Conservation (phyloP, 495 filamentous ascomycete species). For the Podospora pseudocomata region DNA sequence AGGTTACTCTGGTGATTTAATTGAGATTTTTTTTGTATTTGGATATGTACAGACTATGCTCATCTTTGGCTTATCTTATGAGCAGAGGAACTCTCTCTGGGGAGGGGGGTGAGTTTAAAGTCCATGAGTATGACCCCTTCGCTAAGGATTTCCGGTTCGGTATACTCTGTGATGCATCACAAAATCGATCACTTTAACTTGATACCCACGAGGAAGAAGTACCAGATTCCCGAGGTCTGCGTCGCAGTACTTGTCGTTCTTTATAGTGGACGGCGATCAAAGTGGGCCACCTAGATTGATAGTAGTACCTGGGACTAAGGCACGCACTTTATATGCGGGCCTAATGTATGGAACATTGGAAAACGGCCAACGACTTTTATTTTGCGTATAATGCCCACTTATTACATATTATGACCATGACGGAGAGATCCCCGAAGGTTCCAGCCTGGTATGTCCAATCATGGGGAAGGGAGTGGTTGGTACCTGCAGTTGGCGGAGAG, state of each 20-base stretch:
- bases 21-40: constrained; percentile 1
- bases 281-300: too few species aligned
- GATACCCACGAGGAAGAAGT: too few species aligned
- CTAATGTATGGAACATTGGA: not conserved
- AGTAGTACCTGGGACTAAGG: too few species aligned
- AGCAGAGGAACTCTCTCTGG: too few species aligned
- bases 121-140: not conserved
- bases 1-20: not conserved
- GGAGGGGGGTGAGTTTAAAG: not conserved
- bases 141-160: not conserved
- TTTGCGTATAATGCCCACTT: too few species aligned
- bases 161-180: not conserved
- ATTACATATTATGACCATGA: too few species aligned
- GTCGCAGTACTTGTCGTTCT: too few species aligned
- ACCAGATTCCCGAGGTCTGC: too few species aligned
- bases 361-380: not conserved
- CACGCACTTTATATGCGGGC: not conserved
- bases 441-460: not conserved
- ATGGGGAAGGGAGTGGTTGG: not conserved
- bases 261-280: too few species aligned
- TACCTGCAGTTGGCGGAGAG: not conserved
- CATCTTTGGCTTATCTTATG: too few species aligned
- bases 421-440: not conserved
- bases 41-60: not conserved
- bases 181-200: too few species aligned